phyloP scores from a whole-genome alignment of 1,284 basidiomycete species.

The Apiotrichum laibachii region DNA sequence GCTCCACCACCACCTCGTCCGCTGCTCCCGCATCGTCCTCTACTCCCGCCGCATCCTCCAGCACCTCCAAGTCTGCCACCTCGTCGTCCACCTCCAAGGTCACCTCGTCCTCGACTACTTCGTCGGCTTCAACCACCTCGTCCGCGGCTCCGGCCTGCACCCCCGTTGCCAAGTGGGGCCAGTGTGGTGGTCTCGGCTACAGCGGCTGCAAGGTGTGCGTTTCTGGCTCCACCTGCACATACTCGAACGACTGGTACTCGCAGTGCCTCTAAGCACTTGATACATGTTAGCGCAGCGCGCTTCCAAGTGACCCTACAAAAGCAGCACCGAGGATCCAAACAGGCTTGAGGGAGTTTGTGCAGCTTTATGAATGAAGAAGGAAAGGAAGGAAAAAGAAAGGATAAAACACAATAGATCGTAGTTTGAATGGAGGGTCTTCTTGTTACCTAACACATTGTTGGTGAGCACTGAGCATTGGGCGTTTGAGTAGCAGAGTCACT shows the following conservation, averaged over 20 bases:
- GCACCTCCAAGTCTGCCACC: not conserved
- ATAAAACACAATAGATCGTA: too few relatives aligned
- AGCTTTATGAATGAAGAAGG: too few relatives aligned
- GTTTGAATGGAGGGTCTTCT: too few relatives aligned
- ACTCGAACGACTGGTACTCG: constrained; percentile 4
- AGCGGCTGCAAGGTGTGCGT: constrained; percentile 2
- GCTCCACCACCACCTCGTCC: not conserved
- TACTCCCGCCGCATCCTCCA: not conserved
- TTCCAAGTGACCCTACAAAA: too few relatives aligned
- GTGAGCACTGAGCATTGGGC: too few relatives aligned
- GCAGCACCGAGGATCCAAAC: too few relatives aligned
- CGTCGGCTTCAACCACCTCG: not conserved
- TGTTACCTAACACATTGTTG: too few relatives aligned
- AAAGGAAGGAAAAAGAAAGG: too few relatives aligned
- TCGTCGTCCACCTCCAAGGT: not conserved
- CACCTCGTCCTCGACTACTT: not conserved
- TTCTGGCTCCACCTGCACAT: not conserved
- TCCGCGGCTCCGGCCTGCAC: not conserved
- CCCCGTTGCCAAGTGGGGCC: not conserved
- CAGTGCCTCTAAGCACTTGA: constrained; percentile 2
- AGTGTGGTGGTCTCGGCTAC: not conserved
- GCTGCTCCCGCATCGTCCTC: not conserved
- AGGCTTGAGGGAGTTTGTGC: too few relatives aligned
- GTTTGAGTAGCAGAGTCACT: too few relatives aligned
- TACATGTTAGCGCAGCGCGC: too few relatives aligned